Evolutionary conservation across 2,329 filamentous ascomycete genomes (phyloP).

Genomic region (Diaporthe ampelina): DNA sequence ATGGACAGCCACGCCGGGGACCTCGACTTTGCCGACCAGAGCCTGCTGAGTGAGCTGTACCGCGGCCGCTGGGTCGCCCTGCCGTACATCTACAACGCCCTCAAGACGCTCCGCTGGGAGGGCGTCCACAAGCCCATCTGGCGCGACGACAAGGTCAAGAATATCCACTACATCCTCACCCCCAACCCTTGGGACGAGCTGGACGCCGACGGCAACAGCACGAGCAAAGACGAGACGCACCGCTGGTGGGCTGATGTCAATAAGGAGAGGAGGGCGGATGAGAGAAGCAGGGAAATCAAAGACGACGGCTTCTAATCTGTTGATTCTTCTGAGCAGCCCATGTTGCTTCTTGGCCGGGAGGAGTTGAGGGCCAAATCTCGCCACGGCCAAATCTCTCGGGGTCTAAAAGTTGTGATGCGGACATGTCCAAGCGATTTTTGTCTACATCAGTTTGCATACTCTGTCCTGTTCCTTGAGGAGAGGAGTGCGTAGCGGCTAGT

Average conservation of each 20-base stretch:
- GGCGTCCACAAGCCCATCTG: conserved; percentile 69
- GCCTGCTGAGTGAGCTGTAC: conserved; percentile 69
- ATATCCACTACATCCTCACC: conserved; percentile 72
- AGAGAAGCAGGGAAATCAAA: conserved; percentile 56
- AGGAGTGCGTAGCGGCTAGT: not conserved
- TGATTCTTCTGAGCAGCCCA: not conserved
- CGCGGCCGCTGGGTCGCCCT: conserved; percentile 68
- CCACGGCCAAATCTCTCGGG: no score
- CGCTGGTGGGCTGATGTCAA: conserved; percentile 70
- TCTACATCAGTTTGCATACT: conserved; percentile 1
- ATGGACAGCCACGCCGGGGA: conserved; percentile 62
- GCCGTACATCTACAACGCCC: conserved; percentile 73
- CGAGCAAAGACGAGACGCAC: conserved; percentile 63
- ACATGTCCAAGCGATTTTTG: not conserved
- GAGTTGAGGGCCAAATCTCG: no score
- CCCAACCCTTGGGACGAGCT: conserved; percentile 74
- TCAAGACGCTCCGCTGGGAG: conserved; percentile 70
- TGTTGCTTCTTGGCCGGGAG: not conserved
- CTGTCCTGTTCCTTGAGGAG: not conserved
- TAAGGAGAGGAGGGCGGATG: conserved; percentile 56
- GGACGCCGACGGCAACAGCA: conserved; percentile 58
- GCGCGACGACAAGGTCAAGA: conserved; percentile 70
- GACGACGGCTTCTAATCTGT: conserved; percentile 50
- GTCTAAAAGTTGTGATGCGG: not conserved
- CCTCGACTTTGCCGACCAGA: conserved; percentile 73